Base-by-base conservation (phyloP, 495 filamentous ascomycete genomes). In the Bombardia bombarda region DNA sequence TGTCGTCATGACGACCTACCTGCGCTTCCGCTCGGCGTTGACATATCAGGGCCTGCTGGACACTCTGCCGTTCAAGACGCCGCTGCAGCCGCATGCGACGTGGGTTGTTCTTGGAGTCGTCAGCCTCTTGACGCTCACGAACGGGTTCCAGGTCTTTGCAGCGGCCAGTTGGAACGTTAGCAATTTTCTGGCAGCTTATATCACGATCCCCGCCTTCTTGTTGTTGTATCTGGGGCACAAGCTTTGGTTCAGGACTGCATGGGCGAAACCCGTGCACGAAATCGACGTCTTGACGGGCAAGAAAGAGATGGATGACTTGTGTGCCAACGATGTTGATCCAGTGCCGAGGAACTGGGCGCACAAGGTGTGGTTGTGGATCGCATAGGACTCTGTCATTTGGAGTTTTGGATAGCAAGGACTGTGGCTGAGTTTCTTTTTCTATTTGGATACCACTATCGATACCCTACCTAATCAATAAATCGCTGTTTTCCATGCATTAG, bases 301-400 rank as follows among this genome's bases (percentile, higher is more conserved):
- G 60, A 67, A 66, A 54, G 71, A 72, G 51, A 69, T 70, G 57
- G 71, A 74, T 25, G 62, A 72, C 25, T 42, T 71, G 32, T 60
- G 57, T 19, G 63, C 58, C 17, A 46, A 53, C 24, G 70, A 73
- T 12, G 52, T 44, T 20, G 46, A 53, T 25, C 62, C 57, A 3
- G 55, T 65, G 25, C 58, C 67, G 9, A 61, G 50, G 50, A 72
- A 68, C 34, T 58, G 54, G 51, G 0, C 63, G 16, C 53, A 72
- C 51, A 69, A 53, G 55, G 41, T 53, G 1, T 74, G 71, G 69
- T 69, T 50, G 38, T 72, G 68, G 69, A 52, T 73, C 47, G 71
- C 70, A 36, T 67, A 23, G 30, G 10, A 18, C 3, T 30, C 13
- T 30, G 7, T 13, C 7, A 13, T 7, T 30, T 30, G 26, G 26